A percentile compares a stretch with the other conserved stretches of the same genome.
These are phyloP conservation scores for Xerocomus potaroensis DNA, from an alignment of 768 basidiomycete species.

Conservation along the genomic window DNA sequence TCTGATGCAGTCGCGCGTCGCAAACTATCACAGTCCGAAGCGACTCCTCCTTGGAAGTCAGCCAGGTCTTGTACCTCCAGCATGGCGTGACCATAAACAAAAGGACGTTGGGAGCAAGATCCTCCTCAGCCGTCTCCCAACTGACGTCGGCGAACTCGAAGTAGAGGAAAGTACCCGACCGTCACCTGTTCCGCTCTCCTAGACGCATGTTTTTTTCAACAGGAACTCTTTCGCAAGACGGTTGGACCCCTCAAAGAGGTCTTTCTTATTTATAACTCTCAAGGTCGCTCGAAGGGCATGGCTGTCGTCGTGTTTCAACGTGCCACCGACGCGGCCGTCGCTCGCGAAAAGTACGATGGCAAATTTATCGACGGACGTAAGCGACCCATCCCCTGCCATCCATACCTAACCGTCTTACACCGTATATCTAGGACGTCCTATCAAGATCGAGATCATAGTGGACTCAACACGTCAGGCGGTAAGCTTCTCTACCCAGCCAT, in stretches of 20 bases:
- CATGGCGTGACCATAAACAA: constrained; percentile 50
- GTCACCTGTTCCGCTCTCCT: not conserved
- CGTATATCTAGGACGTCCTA: constrained; percentile 49
- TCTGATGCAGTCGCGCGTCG: constrained; percentile 32
- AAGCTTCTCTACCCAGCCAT: constrained; percentile 27
- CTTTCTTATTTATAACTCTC: constrained; percentile 71
- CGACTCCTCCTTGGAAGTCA: constrained; percentile 54
- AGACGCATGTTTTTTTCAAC: constrained; percentile 7
- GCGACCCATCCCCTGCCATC: constrained; percentile 18
- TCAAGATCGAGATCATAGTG: constrained; percentile 60
- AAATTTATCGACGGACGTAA: constrained; percentile 67
- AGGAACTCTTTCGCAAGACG: constrained; percentile 76
- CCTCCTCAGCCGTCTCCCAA: constrained; percentile 57
- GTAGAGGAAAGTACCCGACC: constrained; percentile 48
- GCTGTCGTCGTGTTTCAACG: constrained; percentile 68
- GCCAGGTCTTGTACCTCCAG: constrained; percentile 53
- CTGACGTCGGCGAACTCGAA: constrained; percentile 66
- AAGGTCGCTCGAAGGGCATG: constrained; percentile 77
- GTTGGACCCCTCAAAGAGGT: constrained; percentile 68
- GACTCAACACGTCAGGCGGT: constrained; percentile 35
- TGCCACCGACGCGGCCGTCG: constrained; percentile 56
- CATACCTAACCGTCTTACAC: not conserved
- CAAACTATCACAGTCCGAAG: constrained; percentile 51
- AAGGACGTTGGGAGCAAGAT: constrained; percentile 57
- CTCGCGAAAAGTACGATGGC: constrained; percentile 67